Base-by-base conservation (phyloP, 495 filamentous ascomycete species). In the Elaphomyces granulatus region DNA sequence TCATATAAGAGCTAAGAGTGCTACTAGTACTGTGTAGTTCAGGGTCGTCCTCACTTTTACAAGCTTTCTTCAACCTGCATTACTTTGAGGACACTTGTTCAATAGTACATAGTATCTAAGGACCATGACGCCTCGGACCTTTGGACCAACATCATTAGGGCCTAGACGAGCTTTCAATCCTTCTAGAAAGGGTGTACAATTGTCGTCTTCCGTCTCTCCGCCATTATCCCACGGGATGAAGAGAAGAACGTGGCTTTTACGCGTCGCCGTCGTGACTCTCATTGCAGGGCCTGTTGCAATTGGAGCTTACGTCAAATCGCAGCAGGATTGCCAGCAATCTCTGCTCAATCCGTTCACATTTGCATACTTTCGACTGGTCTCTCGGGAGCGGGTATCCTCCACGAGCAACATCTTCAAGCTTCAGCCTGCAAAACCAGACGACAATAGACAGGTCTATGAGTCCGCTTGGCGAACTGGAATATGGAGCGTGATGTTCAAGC, bases 401-500 rank as follows among this genome's bases (percentile, higher is more conserved):
- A 82, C 80, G 0, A 80, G 78, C 45, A 74, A 79, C 50, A 71
- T 94, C 36, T 75, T 94, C 49, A 83, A 75, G 1, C 62, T 93
- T 8, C 59, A 68, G 28, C 72, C 68, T 34, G 61, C 55, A 43
- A 59, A 42, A 42, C 49, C 46, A 34, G 61, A 41, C 41, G 62
- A 50, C 37, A 44, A 52, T 34, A 50, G 47, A 38, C 57, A 59
- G 8, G 61, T 63, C 31, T 70, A 72, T 50, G 60, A 64, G 21
- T 55, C 67, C 23, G 62, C 60, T 40, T 78, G 73, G 70, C 55
- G 56, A 36, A 64, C 65, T 4, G 82, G 81, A 1, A 63, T 90
- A 28, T 87, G 85, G 78, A 84, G 79, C 43, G 78, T 95, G 12
- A 83, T 94, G 68, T 68, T 94, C 50, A 94, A 93, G 55, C 88